Conservation (phyloP, 2,329 filamentous ascomycete species). For the Arthroderma uncinatum region DNA sequence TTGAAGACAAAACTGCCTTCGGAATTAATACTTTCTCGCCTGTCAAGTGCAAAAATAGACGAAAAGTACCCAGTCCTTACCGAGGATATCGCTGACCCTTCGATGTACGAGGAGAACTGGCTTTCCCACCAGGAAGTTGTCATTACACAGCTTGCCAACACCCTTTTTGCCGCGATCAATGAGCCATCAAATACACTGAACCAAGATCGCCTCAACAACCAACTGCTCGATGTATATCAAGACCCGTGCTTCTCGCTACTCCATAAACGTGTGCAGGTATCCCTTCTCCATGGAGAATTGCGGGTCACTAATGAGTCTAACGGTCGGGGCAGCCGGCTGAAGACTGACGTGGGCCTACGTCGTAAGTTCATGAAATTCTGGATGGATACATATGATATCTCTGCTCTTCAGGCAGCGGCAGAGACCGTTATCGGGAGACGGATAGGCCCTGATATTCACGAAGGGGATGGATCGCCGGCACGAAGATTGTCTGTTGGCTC, state of each 20-base stretch:
- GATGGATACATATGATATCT: constrained; percentile 46
- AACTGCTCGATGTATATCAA: constrained; percentile 45
- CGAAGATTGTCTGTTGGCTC: background rate
- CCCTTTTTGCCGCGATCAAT: constrained; percentile 36
- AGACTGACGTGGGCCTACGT: constrained; percentile 47
- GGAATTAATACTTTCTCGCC: constrained; percentile 12
- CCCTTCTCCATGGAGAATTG: constrained; percentile 47
- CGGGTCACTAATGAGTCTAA: constrained; percentile 45
- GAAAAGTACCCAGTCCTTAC: constrained; percentile 41
- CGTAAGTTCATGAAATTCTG: constrained; percentile 48
- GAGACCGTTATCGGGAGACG: constrained; percentile 51
- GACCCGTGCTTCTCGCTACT: constrained; percentile 40
- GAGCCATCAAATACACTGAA: constrained; percentile 12
- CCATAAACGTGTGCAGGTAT: constrained; percentile 48
- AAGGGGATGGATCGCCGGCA: constrained; percentile 6
- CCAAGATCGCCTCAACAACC: constrained; percentile 34
- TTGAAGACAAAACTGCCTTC: constrained; percentile 18
- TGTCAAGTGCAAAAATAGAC: background rate
- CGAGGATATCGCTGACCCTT: constrained; percentile 45
- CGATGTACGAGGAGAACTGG: constrained; percentile 54
- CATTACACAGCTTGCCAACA: constrained; percentile 50
- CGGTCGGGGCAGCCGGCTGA: constrained; percentile 36
- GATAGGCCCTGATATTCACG: constrained; percentile 14
- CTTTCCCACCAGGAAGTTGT: constrained; percentile 50
- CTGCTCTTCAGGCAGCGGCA: constrained; percentile 40